A percentile compares a stretch with the other conserved stretches of the same genome.
phyloP scores from a whole-genome alignment of 1,284 basidiomycete species.

The Omphalotus olearius region DNA sequence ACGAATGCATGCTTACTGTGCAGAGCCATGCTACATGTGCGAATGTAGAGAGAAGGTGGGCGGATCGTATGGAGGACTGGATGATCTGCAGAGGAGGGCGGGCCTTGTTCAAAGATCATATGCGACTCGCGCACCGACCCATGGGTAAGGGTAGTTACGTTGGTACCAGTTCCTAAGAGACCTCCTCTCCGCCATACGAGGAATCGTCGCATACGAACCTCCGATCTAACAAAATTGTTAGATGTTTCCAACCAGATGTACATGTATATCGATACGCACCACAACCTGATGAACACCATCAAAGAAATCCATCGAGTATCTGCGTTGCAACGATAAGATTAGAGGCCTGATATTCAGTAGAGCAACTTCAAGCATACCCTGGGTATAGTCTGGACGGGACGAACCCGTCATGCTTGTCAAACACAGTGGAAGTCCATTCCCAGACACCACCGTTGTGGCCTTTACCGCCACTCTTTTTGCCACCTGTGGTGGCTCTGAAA shows the following conservation, averaged over 20 bases:
- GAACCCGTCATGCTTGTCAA: slow-evolving; percentile 76
- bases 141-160: slow-evolving; percentile 43
- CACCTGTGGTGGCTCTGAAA: slow-evolving; percentile 60
- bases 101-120: slow-evolving; percentile 55
- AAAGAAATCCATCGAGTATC: slow-evolving; percentile 87
- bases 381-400: slow-evolving; percentile 77
- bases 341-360: not conserved
- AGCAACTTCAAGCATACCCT: slow-evolving; percentile 44
- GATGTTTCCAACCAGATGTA: slow-evolving; percentile 3
- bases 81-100: no score
- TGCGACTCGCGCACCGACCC: slow-evolving; percentile 42
- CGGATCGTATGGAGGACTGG: no score
- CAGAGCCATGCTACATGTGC: no score
- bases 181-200: slow-evolving; percentile 73
- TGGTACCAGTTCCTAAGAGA: slow-evolving; percentile 83
- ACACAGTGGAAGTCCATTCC: slow-evolving; percentile 92
- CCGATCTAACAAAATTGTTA: slow-evolving; percentile 56
- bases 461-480: slow-evolving; percentile 36
- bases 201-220: slow-evolving; percentile 86
- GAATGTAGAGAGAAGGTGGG: no score
- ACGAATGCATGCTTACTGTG: no score
- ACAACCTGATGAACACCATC: slow-evolving; percentile 83
- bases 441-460: slow-evolving; percentile 95
- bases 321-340: slow-evolving; percentile 20
- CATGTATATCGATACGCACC: slow-evolving; percentile 43